A percentile compares a stretch with the other conserved stretches of the same genome.
Evolutionary conservation across 257 asterid species (phyloP).

Genomic region (Solanum virginianum): DNA sequence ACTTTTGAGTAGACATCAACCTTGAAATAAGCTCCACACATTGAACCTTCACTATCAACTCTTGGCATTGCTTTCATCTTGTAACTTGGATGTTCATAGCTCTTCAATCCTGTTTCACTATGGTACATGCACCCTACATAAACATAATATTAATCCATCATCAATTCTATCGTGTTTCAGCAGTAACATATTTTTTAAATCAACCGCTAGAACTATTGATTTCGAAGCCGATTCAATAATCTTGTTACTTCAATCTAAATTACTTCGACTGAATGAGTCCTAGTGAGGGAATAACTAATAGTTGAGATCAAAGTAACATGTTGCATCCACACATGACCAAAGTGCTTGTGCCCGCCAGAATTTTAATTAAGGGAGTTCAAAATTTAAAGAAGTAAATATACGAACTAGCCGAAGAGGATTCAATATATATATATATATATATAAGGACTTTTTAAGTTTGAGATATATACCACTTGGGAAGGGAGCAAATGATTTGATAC

Average conservation of each 20-base stretch:
- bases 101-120: constrained; percentile 67
- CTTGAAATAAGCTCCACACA: constrained; percentile 83
- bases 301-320: background rate
- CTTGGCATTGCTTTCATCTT: constrained; percentile 96
- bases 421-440: too few relatives aligned
- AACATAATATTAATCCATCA: background rate
- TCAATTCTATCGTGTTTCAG: too few relatives aligned
- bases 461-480: constrained; percentile 60
- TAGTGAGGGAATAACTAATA: too few relatives aligned
- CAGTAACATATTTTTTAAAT: too few relatives aligned
- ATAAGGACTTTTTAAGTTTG: fast-evolving
- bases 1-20: constrained; percentile 57
- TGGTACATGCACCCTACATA: constrained; percentile 82
- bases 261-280: too few relatives aligned
- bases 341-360: too few relatives aligned
- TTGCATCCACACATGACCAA: too few relatives aligned
- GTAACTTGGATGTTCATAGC: constrained; percentile 85
- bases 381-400: too few relatives aligned
- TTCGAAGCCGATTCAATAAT: too few relatives aligned
- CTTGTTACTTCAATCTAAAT: too few relatives aligned
- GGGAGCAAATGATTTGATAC: constrained; percentile 85
- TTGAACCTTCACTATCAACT: constrained; percentile 84
- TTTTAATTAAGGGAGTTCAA: too few relatives aligned
- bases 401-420: fast-evolving
- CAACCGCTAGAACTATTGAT: fast-evolving